A percentile compares a stretch with the other conserved stretches of the same genome.
These are phyloP conservation scores for Capsicum pubescens DNA, from an alignment of 257 asterid species.

Conservation along the genomic window DNA sequence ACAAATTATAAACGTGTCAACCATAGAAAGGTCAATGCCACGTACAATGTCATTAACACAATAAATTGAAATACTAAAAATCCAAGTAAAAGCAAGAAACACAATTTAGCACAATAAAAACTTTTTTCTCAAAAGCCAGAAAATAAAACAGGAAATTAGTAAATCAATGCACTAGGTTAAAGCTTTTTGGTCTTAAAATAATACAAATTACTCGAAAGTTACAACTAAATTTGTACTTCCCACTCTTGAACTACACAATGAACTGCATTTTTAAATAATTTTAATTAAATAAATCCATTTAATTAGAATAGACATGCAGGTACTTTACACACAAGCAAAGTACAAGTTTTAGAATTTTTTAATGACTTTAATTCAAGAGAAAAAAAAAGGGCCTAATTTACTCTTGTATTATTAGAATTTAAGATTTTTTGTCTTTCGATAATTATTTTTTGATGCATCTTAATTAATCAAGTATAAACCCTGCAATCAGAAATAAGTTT, in stretches of 20 bases:
- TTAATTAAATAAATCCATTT: neutral
- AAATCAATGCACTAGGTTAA: neutral
- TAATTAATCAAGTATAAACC: too few relatives aligned
- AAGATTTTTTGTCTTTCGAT: too few relatives aligned
- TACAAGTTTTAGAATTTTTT: conserved; percentile 20
- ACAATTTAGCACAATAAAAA: neutral
- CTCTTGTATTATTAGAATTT: neutral
- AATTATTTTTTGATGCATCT: too few relatives aligned
- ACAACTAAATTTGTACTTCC: conserved; percentile 45
- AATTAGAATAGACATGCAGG: conserved; percentile 35
- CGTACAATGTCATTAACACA: conserved; percentile 5
- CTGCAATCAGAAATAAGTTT: too few relatives aligned
- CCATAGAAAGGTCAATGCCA: conserved; percentile 25
- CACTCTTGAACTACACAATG: conserved; percentile 45
- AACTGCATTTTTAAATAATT: conserved; percentile 38
- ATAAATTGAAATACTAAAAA: neutral
- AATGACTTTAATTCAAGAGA: conserved; percentile 27
- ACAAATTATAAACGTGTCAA: conserved; percentile 26
- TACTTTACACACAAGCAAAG: conserved; percentile 39
- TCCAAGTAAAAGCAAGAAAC: neutral
- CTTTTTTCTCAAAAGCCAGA: conserved; percentile 26
- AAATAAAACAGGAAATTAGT: conserved; percentile 23
- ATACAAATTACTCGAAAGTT: conserved; percentile 17
- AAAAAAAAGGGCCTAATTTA: neutral
- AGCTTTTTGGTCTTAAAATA: neutral